Evolutionary conservation across 176 grass and related monocot species (phyloP).

Genomic region (Triticum aestivum): DNA sequence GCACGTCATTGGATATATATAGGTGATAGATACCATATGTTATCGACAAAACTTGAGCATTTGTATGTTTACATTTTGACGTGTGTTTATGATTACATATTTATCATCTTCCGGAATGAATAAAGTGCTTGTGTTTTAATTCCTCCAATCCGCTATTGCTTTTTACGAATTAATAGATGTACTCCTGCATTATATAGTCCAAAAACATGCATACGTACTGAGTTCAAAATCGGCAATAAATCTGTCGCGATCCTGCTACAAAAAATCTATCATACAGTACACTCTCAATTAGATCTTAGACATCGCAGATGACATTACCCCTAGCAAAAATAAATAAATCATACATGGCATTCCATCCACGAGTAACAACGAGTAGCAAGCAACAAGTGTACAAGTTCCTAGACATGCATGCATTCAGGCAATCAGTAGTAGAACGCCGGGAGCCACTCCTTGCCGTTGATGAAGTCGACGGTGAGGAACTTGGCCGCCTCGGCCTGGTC

Average conservation of each 20-base stretch:
- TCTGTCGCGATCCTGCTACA: too few species aligned
- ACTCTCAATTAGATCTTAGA: too few species aligned
- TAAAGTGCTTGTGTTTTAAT: background rate
- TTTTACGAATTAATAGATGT: background rate
- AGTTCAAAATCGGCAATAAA: too few species aligned
- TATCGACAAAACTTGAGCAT: background rate
- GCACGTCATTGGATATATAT: background rate
- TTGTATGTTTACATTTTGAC: background rate
- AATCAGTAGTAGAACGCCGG: slow-evolving; percentile 57
- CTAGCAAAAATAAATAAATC: too few species aligned
- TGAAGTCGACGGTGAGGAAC: slow-evolving; percentile 78
- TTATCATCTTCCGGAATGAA: slow-evolving; percentile 18
- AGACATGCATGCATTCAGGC: background rate
- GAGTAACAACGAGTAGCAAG: too few species aligned
- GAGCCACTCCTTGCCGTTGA: slow-evolving; percentile 82
- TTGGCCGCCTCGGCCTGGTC: slow-evolving; percentile 41
- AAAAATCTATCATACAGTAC: too few species aligned
- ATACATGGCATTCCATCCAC: too few species aligned
- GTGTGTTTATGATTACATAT: slow-evolving; percentile 16
- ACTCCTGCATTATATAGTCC: too few species aligned
- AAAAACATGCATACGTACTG: too few species aligned
- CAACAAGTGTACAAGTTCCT: slow-evolving; percentile 3
- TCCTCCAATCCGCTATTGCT: background rate
- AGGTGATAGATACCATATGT: background rate
- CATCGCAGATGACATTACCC: too few species aligned